Conservation (phyloP, 2,329 filamentous ascomycete species). For the Chaetomiaceae sp. region DNA sequence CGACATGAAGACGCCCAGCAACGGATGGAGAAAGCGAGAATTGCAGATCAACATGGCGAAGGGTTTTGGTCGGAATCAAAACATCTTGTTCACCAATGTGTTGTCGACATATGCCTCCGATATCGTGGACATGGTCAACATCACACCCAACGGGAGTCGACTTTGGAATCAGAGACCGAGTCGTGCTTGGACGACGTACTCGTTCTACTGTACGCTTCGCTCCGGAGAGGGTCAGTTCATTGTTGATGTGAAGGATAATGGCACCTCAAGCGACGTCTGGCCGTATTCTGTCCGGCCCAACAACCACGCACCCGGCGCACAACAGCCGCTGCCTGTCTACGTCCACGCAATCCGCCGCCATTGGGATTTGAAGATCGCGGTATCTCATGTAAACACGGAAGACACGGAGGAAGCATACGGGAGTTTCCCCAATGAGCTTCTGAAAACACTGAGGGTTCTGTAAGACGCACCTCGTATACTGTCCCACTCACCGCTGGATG, state of each 20-base stretch:
- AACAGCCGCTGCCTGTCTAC: slow-evolving; percentile 1
- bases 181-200: slow-evolving; percentile 17
- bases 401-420: slow-evolving; percentile 20
- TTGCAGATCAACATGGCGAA: slow-evolving; percentile 18
- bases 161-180: slow-evolving; percentile 18
- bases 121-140: slow-evolving; percentile 18
- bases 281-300: slow-evolving; percentile 21
- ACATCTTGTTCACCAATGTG: slow-evolving; percentile 26
- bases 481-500: background rate
- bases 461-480: slow-evolving; percentile 10
- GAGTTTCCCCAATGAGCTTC: slow-evolving; percentile 24
- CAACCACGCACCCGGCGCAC: background rate
- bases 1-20: slow-evolving; percentile 9
- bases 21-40: slow-evolving; percentile 22
- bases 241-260: slow-evolving; percentile 17
- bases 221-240: slow-evolving; percentile 10
- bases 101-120: slow-evolving; percentile 26
- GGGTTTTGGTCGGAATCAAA: slow-evolving; percentile 8
- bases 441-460: slow-evolving; percentile 23
- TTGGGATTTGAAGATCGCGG: slow-evolving; percentile 28
- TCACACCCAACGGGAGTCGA: slow-evolving; percentile 3
- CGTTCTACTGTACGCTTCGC: slow-evolving; percentile 12
- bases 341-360: slow-evolving; percentile 28
- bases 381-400: slow-evolving; percentile 18
- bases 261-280: slow-evolving; percentile 10